Conservation (phyloP, 345 rosid species). For the Aquilaria sinensis region DNA sequence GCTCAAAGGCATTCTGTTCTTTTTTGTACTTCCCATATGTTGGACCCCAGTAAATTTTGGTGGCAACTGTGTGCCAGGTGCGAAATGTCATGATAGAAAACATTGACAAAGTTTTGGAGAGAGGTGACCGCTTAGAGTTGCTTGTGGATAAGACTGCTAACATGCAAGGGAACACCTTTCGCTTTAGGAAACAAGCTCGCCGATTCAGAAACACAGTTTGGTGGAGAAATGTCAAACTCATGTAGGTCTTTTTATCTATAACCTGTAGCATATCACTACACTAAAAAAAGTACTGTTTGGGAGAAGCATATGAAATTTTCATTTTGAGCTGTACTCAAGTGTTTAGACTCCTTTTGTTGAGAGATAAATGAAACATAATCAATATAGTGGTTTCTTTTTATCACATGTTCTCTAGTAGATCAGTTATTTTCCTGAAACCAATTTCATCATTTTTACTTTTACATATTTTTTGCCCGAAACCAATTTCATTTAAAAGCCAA, state of each 20-base stretch:
- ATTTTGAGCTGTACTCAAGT: not conserved
- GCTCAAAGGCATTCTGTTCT: not conserved
- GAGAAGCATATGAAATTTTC: not conserved
- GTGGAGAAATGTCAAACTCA: conserved; percentile 96
- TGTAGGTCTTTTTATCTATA: conserved; percentile 35
- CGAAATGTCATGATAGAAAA: conserved; percentile 94
- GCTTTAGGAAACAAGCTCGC: conserved; percentile 94
- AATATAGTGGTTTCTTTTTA: not conserved
- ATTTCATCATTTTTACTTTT: too few relatives aligned
- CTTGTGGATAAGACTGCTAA: conserved; percentile 91
- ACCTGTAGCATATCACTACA: not conserved
- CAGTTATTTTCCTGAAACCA: not conserved
- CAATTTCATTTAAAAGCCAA: too few relatives aligned
- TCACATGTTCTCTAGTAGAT: not conserved
- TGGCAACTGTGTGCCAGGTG: conserved; percentile 34
- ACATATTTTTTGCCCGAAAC: too few relatives aligned
- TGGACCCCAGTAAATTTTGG: not conserved
- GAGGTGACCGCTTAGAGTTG: conserved; percentile 94
- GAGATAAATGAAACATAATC: too few relatives aligned
- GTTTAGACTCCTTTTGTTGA: not conserved
- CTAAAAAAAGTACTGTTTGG: too few relatives aligned
- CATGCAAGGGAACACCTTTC: conserved; percentile 94
- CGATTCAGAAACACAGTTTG: conserved; percentile 72
- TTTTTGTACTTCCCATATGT: not conserved
- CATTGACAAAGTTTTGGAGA: conserved; percentile 83